Conservation (phyloP, 345 rosid species). For the Raphanus sativus region DNA sequence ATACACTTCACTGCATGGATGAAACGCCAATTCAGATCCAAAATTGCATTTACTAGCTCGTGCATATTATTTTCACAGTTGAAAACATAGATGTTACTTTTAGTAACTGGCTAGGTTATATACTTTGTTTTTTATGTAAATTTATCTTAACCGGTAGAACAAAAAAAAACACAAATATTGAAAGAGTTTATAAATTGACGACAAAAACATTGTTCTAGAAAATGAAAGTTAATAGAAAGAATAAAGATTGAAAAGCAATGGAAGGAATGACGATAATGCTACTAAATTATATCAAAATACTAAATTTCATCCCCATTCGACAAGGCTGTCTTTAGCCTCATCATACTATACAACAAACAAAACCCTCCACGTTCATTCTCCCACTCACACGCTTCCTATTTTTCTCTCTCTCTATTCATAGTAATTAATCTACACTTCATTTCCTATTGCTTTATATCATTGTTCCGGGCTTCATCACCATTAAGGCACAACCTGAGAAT, state of each 20-base stretch:
- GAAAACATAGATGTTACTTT: not conserved
- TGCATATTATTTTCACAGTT: not conserved
- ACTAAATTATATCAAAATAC: conserved; percentile 12
- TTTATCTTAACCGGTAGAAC: not conserved
- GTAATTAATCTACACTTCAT: conserved; percentile 29
- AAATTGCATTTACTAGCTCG: not conserved
- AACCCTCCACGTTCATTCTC: conserved; percentile 15
- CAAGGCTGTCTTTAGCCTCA: conserved; percentile 37
- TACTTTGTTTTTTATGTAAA: not conserved
- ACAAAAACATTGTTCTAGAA: not conserved
- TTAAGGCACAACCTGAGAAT: conserved; percentile 40
- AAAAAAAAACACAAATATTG: not conserved
- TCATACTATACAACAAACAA: conserved; percentile 33
- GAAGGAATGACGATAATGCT: not conserved
- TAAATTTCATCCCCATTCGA: conserved; percentile 8
- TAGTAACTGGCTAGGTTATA: not conserved
- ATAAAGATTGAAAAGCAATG: conserved; percentile 16
- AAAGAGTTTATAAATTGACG: conserved; percentile 16
- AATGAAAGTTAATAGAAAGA: conserved; percentile 2
- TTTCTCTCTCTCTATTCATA: conserved; percentile 10
- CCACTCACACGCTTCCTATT: not conserved
- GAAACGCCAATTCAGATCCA: not conserved
- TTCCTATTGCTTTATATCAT: conserved; percentile 2
- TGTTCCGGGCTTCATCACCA: conserved; percentile 10
- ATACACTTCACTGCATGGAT: not conserved